A percentile compares a stretch with the other conserved stretches of the same genome.
These are phyloP conservation scores for Emiliania huxleyi DNA, from an alignment of 78 protist genomes.

Conservation along the genomic window DNA sequence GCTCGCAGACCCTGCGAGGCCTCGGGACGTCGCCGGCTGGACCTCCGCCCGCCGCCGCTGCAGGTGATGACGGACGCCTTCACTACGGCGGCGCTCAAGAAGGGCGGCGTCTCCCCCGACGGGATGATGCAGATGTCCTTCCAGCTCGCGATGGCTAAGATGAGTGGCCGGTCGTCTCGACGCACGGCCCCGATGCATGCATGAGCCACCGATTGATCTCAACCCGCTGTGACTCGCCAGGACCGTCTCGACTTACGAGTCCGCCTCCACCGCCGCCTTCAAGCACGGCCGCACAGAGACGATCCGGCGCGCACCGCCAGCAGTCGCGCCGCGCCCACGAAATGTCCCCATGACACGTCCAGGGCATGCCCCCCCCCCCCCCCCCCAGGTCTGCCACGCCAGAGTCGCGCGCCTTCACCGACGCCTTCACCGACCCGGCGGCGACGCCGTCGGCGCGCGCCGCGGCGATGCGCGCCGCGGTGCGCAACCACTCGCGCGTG, in stretches of 20 bases:
- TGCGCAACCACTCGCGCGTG: background rate
- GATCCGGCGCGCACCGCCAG: background rate
- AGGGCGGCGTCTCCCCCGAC: background rate
- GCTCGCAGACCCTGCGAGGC: no score
- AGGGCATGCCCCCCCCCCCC: no score
- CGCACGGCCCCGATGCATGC: no score
- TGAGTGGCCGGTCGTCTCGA: no score
- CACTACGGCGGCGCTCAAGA: background rate
- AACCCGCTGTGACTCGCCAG: no score
- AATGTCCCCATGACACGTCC: no score
- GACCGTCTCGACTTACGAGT: conserved; percentile 31
- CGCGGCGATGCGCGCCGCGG: background rate
- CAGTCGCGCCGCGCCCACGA: no score
- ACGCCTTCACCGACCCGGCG: background rate
- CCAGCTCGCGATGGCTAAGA: conserved; percentile 12
- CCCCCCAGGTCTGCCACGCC: conserved; percentile 18
- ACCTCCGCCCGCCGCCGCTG: no score
- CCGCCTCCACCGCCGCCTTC: conserved; percentile 38
- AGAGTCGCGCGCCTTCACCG: conserved; percentile 1
- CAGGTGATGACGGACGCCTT: background rate
- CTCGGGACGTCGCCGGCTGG: no score
- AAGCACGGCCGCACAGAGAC: conserved; percentile 50
- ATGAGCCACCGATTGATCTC: no score
- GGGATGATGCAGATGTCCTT: conserved; percentile 36
- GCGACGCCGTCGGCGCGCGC: background rate